Evolutionary conservation across 2,329 filamentous ascomycete species (phyloP).

Genomic region (Beauveria varroae): DNA sequence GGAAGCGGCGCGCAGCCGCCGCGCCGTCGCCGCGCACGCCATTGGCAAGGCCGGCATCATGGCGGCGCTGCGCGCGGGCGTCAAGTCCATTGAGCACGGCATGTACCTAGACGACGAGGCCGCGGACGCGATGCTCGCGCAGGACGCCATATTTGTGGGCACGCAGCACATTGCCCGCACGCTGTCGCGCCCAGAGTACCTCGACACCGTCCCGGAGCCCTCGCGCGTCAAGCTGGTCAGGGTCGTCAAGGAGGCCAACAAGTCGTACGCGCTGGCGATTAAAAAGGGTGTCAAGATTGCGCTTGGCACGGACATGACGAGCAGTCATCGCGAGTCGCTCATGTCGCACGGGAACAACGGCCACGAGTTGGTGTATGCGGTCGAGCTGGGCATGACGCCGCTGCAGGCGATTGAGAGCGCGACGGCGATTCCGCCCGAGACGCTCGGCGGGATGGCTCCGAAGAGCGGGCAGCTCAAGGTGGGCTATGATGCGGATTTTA

Average conservation of each 20-base stretch:
- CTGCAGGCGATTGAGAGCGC: constrained; percentile 42
- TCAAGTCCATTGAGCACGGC: constrained; percentile 40
- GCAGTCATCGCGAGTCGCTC: constrained; percentile 24
- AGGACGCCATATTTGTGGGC: constrained; percentile 34
- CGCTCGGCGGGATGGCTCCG: constrained; percentile 36
- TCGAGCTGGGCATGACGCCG: constrained; percentile 39
- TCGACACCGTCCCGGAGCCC: constrained; percentile 23
- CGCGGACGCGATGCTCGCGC: constrained; percentile 35
- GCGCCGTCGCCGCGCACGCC: constrained; percentile 35
- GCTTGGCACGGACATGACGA: constrained; percentile 38
- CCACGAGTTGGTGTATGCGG: constrained; percentile 36
- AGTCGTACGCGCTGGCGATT: constrained; percentile 34
- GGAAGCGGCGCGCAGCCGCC: constrained; percentile 31
- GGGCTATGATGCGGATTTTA: constrained; percentile 41
- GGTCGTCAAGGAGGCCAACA: constrained; percentile 27
- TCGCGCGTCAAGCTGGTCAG: constrained; percentile 31
- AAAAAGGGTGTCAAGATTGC: constrained; percentile 36
- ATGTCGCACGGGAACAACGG: constrained; percentile 34
- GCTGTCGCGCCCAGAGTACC: constrained; percentile 22
- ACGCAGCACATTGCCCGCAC: constrained; percentile 36
- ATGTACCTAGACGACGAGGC: constrained; percentile 39
- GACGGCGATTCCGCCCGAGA: constrained; percentile 38
- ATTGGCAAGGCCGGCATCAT: constrained; percentile 41
- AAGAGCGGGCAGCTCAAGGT: constrained; percentile 35
- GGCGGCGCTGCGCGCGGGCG: constrained; percentile 34